Evolutionary conservation across 1,284 basidiomycete species (phyloP).

Genomic region (Erythrobasidium hasegawianum): DNA sequence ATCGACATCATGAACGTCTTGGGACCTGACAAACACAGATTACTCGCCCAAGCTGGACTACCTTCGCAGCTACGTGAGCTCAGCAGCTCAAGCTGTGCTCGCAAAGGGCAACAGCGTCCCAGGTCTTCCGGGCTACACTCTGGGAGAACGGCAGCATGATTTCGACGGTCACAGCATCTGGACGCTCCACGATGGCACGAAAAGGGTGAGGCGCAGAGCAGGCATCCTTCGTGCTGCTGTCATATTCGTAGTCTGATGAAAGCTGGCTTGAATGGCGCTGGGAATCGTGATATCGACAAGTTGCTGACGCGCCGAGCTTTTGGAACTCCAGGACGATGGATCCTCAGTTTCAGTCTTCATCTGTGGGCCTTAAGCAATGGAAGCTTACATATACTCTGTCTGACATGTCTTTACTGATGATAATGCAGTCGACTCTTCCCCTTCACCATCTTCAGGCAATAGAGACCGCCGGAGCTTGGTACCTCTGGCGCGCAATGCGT

Average conservation of each 20-base stretch:
- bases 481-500: conserved; percentile 81
- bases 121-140: conserved; percentile 57
- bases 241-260: no score
- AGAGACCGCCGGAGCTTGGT: conserved; percentile 58
- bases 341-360: conserved; percentile 80
- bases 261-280: no score
- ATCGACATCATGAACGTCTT: no score
- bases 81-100: conserved; percentile 35
- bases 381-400: no score
- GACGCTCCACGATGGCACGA: conserved; percentile 80
- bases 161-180: conserved; percentile 70
- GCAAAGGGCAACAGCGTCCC: conserved; percentile 39
- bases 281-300: not conserved
- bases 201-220: conserved; percentile 62
- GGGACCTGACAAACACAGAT: no score
- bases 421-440: conserved; percentile 60
- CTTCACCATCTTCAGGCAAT: no score
- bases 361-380: conserved; percentile 51
- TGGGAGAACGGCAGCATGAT: conserved; percentile 69
- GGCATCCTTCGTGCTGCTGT: no score
- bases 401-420: no score
- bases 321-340: conserved; percentile 91
- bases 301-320: not conserved
- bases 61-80: conserved; percentile 32
- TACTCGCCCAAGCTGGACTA: conserved; percentile 27